Base-by-base conservation (phyloP, 331 rosid genomes). In the Prunus yedoensis region DNA sequence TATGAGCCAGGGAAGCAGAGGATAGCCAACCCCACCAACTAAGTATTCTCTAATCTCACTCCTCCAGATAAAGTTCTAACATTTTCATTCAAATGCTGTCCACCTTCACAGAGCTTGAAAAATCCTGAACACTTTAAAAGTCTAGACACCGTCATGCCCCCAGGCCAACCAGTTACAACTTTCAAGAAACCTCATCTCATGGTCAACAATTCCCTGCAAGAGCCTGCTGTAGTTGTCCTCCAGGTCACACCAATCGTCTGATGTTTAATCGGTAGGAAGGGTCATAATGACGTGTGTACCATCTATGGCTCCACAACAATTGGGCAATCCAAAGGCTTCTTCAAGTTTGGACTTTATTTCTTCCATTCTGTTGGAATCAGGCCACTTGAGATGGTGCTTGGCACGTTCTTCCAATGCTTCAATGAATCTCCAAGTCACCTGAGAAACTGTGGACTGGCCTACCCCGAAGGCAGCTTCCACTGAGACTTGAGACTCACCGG, bases 361-460 rank as follows among this genome's bases (percentile, higher is more conserved):
- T 61, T 88, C 91, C 83, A 85, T 77, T 72, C 91, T 80, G 52
- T 70, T 46, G 23, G 71, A 82, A 85, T 87, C 91, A 0, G 97
- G 99, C 96, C 97, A 94, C 74, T 77, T 82, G 61, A 92, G 97
- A 73, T 94, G 97, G 78, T 92, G 91, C 28, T 67, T 89, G 0
- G 91, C 92, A 0, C 97, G 96, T 74, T 90, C 93, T 85, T 94
- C 99, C 66, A 94, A 78, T 0, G 99, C 94, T 70, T 94, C 97
- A 2, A 94, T 87, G 84, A 94, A 94, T 63, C 99, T 82, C 99
- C 99, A 92, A 77, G 99, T 94, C 53, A 94, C 97, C 80, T 94
- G 97, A 89, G 97, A 94, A 78, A 94, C 97, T 45, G 99, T 94
- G 70, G 97, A 94, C 76, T 94, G 97, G 23, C 99, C 99, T 72